phyloP scores from a whole-genome alignment of 345 rosid species.

The Cardamine resedifolia region DNA sequence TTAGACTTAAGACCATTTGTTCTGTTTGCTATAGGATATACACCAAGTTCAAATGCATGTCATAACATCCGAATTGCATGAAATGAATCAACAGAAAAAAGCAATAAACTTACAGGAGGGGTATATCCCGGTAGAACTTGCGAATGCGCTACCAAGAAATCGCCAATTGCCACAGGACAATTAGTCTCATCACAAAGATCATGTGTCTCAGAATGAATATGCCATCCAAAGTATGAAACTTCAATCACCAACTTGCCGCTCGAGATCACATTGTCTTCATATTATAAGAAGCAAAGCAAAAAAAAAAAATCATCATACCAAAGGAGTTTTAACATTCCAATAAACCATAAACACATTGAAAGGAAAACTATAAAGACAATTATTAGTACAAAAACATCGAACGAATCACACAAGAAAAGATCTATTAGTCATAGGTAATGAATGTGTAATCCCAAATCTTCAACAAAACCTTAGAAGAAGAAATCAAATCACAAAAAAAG shows the following conservation, averaged over 20 bases:
- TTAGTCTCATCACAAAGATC: conserved; percentile 78
- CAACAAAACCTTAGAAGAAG: too few relatives aligned
- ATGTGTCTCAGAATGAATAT: conserved; percentile 74
- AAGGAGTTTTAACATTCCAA: too few relatives aligned
- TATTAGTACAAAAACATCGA: neutral
- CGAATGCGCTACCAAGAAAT: conserved; percentile 78
- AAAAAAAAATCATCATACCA: neutral
- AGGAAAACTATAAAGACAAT: neutral
- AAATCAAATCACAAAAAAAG: too few relatives aligned
- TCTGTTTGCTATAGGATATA: neutral
- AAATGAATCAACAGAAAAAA: neutral
- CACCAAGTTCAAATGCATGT: neutral
- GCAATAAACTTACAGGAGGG: conserved; percentile 70
- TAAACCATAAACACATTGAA: neutral
- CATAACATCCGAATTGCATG: neutral
- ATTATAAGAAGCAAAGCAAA: neutral
- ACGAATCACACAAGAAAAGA: conserved; percentile 7
- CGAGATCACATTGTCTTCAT: conserved; percentile 49
- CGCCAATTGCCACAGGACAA: conserved; percentile 78
- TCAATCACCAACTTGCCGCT: conserved; percentile 79
- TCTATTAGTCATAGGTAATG: neutral
- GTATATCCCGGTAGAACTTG: conserved; percentile 83
- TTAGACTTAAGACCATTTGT: conserved; percentile 5
- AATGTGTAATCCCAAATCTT: too few relatives aligned
- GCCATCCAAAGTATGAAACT: conserved; percentile 87